Base-by-base conservation (phyloP, 192 early-diverging fungal genomes). In the Umbelopsis vinacea region DNA sequence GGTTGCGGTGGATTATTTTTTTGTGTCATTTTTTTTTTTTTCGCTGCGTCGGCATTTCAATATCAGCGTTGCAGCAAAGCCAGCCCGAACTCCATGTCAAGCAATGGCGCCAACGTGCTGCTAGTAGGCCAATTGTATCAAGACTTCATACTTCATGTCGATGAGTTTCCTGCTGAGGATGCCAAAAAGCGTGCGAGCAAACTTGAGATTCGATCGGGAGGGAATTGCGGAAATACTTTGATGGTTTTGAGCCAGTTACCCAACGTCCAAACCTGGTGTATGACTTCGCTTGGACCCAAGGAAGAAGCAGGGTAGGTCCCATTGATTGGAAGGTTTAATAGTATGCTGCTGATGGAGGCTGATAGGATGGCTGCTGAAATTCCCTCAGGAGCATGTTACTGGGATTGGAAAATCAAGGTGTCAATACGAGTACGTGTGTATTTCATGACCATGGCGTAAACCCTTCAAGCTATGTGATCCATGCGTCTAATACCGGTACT, bases 161-260 rank as follows among this genome's bases (percentile, higher is more conserved):
- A 84, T 45, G 50, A 78, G 15, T 89, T 84, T 67, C 90, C 90
- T 1, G 48, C 57, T 26, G 89, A 91, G 74, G 90, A 90, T 57
- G 76, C 81, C 9, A 91, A 91, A 73, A 71, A 83, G 19, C 54
- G 87, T n/a, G 86, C 89, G 37, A 71, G 83, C 35, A 12, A 71
- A 37, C 81, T 88, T n/a, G 86, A 91, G 54, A 80, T 85, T 53
- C 80, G 90, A n/a, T 80, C 86, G 22, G 90, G 90, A 29, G 90
- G 90, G 19, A 91, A 91, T 52, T 79, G 82, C 24, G 81, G 82
- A 33, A 91, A 91, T 50, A 84, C 85, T 8, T 80, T 87, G 19
- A 78, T 81, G 33, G 82, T 89, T 6, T 73, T 91, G 12, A 76
- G 81, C 37, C 89, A 91, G 55, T 82, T 84, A 45, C 81, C 82